phyloP scores from a whole-genome alignment of 2,329 filamentous ascomycete genomes.

The Aphanocladium album region DNA sequence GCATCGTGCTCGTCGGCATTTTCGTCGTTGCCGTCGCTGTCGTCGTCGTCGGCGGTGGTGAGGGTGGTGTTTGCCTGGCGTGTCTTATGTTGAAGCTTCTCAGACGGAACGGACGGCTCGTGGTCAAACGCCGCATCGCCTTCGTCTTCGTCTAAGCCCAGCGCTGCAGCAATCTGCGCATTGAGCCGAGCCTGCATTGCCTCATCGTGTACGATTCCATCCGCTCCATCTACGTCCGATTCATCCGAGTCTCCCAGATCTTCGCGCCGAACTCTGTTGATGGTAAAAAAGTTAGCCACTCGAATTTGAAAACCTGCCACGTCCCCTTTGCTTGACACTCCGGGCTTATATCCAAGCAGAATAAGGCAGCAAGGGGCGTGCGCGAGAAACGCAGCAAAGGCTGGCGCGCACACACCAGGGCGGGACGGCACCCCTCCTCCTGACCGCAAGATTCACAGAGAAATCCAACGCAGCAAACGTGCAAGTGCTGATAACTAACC shows the following conservation, averaged over 20 bases:
- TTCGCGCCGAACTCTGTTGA: slow-evolving; percentile 47
- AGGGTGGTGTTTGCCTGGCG: neutral
- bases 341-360: too few species aligned
- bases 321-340: too few species aligned
- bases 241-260: slow-evolving; percentile 41
- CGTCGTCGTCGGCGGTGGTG: slow-evolving; percentile 15
- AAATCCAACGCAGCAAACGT: neutral
- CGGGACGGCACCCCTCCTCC: neutral
- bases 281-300: neutral
- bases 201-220: slow-evolving; percentile 33
- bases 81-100: slow-evolving; percentile 4
- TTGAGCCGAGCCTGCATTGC: slow-evolving; percentile 41
- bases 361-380: too few species aligned
- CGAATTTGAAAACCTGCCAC: too few species aligned
- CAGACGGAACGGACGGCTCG: neutral
- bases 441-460: neutral
- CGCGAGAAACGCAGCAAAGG: too few species aligned
- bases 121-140: neutral
- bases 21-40: slow-evolving; percentile 14
- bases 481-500: slow-evolving; percentile 30
- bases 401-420: too few species aligned
- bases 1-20: slow-evolving; percentile 18
- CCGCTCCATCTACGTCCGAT: slow-evolving; percentile 22
- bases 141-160: slow-evolving; percentile 32
- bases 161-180: slow-evolving; percentile 42